Percentiles rank a stretch among this genome's conserved stretches.
phyloP scores from a whole-genome alignment of 257 asterid genomes.

The Mentha longifolia region DNA sequence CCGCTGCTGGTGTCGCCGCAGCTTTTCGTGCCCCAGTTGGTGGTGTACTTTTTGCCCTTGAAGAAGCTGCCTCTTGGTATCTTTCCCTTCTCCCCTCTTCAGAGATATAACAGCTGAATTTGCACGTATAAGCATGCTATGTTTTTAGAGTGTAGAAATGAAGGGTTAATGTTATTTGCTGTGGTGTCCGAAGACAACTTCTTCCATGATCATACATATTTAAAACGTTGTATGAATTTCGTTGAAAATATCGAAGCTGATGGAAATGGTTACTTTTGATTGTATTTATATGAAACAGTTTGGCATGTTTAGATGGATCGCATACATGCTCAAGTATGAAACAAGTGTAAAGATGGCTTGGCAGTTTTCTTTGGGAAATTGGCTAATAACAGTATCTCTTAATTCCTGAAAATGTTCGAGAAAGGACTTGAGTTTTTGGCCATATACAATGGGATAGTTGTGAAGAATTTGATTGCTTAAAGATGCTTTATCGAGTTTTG shows the following conservation, averaged over 20 bases:
- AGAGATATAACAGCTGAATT: conserved; percentile 19
- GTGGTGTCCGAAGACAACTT: conserved; percentile 21
- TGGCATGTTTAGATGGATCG: conserved; percentile 18
- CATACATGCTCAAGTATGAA: conserved; percentile 13
- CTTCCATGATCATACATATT: conserved; percentile 2
- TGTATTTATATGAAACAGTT: conserved; percentile 14
- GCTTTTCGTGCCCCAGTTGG: conserved; percentile 99
- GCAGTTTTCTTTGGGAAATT: neutral
- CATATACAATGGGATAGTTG: neutral
- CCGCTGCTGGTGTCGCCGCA: conserved; percentile 99
- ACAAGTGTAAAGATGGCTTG: neutral
- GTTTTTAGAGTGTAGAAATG: neutral
- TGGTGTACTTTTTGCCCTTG: conserved; percentile 98
- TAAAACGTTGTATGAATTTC: neutral
- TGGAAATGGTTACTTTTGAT: neutral
- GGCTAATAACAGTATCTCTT: neutral
- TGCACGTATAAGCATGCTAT: neutral
- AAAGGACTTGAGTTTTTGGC: neutral
- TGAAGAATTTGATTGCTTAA: conserved; percentile 15
- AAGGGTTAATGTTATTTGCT: neutral
- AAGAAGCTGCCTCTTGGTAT: conserved; percentile 99
- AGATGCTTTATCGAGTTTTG: conserved; percentile 15
- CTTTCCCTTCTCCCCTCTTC: conserved; percentile 24
- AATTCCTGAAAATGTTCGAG: neutral
- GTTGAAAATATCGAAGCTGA: conserved; percentile 4